Evolutionary conservation across 192 early-diverging fungal species (phyloP), one percentile per base, ranked within the genome.

Genomic region (Allomyces macrogynus): DNA sequence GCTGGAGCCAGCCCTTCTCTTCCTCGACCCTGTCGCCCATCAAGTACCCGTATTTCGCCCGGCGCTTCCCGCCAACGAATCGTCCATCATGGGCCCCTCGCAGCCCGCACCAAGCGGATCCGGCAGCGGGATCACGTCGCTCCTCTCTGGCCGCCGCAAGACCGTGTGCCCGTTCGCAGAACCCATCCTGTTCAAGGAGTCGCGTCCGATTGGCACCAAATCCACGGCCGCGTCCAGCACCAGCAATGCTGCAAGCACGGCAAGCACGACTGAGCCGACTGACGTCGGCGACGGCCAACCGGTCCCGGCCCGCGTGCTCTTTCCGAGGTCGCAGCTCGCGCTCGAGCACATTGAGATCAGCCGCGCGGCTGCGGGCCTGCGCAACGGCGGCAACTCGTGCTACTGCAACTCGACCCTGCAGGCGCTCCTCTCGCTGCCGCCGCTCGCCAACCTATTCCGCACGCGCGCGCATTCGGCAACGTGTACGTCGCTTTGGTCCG

Each of bases 361-460:
- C 22, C 68, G 77, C 14, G 79, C 87, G 27, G 88, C 86, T 9
- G 79, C 84, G 10, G 86, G 86, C 14, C 71, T 90, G 42, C 69
- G 76, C 66, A 89, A 90, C 64, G 77, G 83, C 64, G 81, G 83
- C 40, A 88, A 88, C 63, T 87, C 87, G 4, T 90, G 88, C 65
- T 90, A 86, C 66, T 67, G 87, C n/a, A 90, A 90, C 72, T 84
- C 87, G 10, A 80, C 86, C 1, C 76, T 90, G 23, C 85, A 90
- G 68, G 87, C 85, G 65, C 73, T 90, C 64, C 85, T 84, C 14
- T 86, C 89, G 72, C 86, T 87, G 12, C 81, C 88, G 43, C 78
- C 85, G 3, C 70, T 90, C 27, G 81, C 84, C 32, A 81, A 88
- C 67, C 82, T 82, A 64, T 66, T 90, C 42, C 75, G 87, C 27